These are phyloP conservation scores for Chlamydomonas sp. DNA, from an alignment of 139 green algal species.

Conservation along the genomic window DNA sequence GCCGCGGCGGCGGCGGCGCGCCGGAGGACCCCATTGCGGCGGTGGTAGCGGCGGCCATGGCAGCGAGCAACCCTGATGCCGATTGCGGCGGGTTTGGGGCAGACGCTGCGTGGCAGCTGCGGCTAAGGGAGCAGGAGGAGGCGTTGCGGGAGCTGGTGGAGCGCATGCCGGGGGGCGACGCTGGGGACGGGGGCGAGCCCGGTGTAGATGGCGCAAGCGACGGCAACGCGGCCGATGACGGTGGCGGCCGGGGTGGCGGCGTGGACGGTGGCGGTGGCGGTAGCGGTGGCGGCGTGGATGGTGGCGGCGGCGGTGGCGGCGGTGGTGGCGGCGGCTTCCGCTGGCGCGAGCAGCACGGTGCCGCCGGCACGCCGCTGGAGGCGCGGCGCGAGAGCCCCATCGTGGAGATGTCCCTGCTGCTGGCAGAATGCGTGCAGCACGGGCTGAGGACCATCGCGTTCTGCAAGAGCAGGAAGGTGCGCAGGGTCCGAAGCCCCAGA, in stretches of 20 bases:
- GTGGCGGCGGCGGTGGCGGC: no score
- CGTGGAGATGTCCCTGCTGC: conserved; percentile 84
- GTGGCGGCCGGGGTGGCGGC: not conserved
- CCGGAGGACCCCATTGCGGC: not conserved
- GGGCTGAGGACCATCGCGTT: conserved; percentile 93
- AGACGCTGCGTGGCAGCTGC: no score
- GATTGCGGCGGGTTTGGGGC: no score
- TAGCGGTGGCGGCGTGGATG: no score
- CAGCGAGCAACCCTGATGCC: not conserved
- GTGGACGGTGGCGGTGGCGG: not conserved
- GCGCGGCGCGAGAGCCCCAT: conserved; percentile 79
- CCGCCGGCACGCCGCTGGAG: conserved; percentile 57
- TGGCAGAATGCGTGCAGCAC: conserved; percentile 93
- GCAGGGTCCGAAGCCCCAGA: no score
- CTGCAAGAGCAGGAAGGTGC: conserved; percentile 72
- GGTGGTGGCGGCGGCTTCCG: no score
- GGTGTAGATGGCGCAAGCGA: not conserved
- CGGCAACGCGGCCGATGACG: not conserved
- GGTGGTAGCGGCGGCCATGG: not conserved
- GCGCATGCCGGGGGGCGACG: not conserved
- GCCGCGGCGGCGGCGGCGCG: not conserved
- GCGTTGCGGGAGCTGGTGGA: not conserved
- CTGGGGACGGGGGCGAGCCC: not conserved
- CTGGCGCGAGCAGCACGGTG: conserved; percentile 11
- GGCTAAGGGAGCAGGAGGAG: no score